Base-by-base conservation (phyloP, 2,329 filamentous ascomycete species). In the Paraphaeosphaeria minitans region DNA sequence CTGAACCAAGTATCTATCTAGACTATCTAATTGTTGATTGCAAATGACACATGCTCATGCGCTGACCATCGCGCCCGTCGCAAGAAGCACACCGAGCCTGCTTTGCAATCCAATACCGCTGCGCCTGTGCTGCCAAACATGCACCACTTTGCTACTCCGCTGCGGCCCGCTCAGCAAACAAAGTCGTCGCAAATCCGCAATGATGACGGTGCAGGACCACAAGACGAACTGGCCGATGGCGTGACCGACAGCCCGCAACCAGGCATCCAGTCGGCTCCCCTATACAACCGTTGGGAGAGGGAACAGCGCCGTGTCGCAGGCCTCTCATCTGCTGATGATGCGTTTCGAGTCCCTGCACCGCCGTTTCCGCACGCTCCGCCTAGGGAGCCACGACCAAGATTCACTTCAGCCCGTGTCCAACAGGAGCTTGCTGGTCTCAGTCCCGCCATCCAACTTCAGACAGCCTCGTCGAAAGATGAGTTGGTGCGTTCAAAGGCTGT, bases 351-450 rank as follows among this genome's bases (percentile, higher is more conserved):
- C 14, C 80, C 80, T 50, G 68, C 71, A 45, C 60, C 66, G 27
- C 78, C 80, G 37, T 83, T 83, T 60, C 81, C 81, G 37, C 80
- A 83, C 63, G 75, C 75, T 31, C 66, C 78, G 53, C 69, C 64
- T 48, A 62, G 57, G 49, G 39, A 56, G 19, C 42, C 59, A 56
- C 65, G 63, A 42, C 56, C 59, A 42, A 61, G 52, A 29, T 59
- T 66, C 56, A 66, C 54, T 13, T 29, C 65, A 33, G 35, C 63
- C 27, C 64, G 71, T 37, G 61, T 79, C 6, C 75, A 80, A 54
- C 67, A 78, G 55, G 75, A 79, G 59, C 70, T 82, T 35, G 77
- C 78, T 27, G 67, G 58, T 39, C 67, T 80, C 47, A 76, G 80
- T 29, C 77, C 79, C 42, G 77, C 79, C 12, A 65, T 82, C 8